phyloP scores from a whole-genome alignment of 108 stramenopile species.

The Fragilaria crotonensis region DNA sequence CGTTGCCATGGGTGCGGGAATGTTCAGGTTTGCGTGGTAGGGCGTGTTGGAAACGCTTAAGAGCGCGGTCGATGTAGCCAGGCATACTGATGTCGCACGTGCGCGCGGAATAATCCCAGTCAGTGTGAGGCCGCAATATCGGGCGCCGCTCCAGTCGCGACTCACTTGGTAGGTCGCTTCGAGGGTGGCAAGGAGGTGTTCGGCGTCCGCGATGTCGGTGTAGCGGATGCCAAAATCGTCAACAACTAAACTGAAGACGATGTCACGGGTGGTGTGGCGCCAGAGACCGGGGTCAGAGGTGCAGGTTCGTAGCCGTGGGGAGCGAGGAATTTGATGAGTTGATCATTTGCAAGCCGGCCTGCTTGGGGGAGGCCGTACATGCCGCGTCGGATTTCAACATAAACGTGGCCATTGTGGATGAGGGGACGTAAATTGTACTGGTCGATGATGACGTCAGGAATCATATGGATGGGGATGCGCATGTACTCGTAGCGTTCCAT shows the following conservation, averaged over 20 bases:
- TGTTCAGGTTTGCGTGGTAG: constrained; percentile 17
- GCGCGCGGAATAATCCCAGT: constrained; percentile 35
- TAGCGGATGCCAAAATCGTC: constrained; percentile 32
- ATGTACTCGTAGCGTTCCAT: no score
- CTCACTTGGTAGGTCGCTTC: constrained; percentile 13
- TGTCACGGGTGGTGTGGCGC: no score
- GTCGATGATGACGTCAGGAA: constrained; percentile 26
- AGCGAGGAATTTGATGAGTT: no score
- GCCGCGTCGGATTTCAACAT: constrained; percentile 15
- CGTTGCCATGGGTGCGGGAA: constrained; percentile 18
- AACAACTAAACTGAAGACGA: no score
- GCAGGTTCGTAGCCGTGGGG: no score
- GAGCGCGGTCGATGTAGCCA: constrained; percentile 24
- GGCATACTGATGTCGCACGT: constrained; percentile 33
- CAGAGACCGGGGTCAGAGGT: no score
- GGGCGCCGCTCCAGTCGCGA: constrained; percentile 11
- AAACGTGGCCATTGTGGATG: constrained; percentile 11
- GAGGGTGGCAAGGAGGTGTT: constrained; percentile 18
- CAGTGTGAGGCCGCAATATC: constrained; percentile 21
- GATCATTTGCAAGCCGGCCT: no score
- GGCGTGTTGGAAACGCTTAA: constrained; percentile 24
- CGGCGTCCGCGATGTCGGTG: constrained; percentile 7
- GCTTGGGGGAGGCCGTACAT: constrained; percentile 52
- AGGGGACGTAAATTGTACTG: constrained; percentile 18
- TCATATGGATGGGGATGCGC: constrained; percentile 19